A percentile compares a stretch with the other conserved stretches of the same genome.
Conservation (phyloP, 805 yeast genomes). For the Yamadazyma sp. region DNA sequence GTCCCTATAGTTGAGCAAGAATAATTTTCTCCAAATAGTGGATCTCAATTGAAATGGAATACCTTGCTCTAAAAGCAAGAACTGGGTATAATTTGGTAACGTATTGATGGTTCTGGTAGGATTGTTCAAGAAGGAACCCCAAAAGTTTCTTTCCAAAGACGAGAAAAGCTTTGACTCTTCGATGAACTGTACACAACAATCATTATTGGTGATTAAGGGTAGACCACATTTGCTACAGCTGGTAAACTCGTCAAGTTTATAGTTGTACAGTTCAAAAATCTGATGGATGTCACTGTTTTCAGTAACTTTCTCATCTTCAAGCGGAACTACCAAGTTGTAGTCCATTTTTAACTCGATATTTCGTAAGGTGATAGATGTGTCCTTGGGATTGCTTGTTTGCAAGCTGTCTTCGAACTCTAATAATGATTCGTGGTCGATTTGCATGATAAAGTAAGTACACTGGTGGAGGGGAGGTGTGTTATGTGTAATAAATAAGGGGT, state of each 20-base stretch:
- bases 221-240: slow-evolving; percentile 33
- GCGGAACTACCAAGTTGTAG: slow-evolving; percentile 17
- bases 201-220: slow-evolving; percentile 17
- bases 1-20: slow-evolving; percentile 29
- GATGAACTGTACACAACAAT: slow-evolving; percentile 29
- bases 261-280: slow-evolving; percentile 21
- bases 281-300: slow-evolving; percentile 12
- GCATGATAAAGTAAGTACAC: not conserved
- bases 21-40: slow-evolving; percentile 44
- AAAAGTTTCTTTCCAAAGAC: slow-evolving; percentile 39
- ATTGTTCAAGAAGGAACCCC: slow-evolving; percentile 45
- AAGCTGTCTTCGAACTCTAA: slow-evolving; percentile 38
- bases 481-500: not conserved
- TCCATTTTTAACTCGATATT: slow-evolving; percentile 31
- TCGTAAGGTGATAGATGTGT: slow-evolving; percentile 20
- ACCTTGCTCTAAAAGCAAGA: slow-evolving; percentile 44
- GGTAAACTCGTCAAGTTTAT: slow-evolving; percentile 31
- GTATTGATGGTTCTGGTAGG: slow-evolving; percentile 46
- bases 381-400: slow-evolving; percentile 17
- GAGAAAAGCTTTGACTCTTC: slow-evolving; percentile 18
- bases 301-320: slow-evolving; percentile 6
- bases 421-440: slow-evolving; percentile 26
- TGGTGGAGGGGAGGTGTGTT: not conserved
- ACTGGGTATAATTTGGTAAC: slow-evolving; percentile 48
- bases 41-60: slow-evolving; percentile 45